These are phyloP conservation scores for Grigorovia jiainica DNA, from an alignment of 805 yeast genomes.

Conservation along the genomic window DNA sequence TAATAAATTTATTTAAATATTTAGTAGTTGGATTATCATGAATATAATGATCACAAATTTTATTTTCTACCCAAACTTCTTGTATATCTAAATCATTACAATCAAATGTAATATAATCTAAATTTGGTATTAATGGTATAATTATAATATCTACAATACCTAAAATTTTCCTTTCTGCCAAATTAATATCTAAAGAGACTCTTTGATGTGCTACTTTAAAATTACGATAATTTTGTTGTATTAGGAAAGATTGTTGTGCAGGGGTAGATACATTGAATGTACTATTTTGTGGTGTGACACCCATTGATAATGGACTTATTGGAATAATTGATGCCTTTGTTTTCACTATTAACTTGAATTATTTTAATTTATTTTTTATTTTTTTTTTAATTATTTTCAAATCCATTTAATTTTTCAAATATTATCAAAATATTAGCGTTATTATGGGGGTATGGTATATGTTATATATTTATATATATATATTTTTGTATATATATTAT, in stretches of 20 bases:
- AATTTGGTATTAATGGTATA: constrained; percentile 51
- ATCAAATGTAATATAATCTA: constrained; percentile 61
- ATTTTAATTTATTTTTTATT: too few relatives aligned
- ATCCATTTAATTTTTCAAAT: too few relatives aligned
- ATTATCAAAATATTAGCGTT: too few relatives aligned
- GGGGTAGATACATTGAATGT: background rate
- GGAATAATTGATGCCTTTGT: too few relatives aligned
- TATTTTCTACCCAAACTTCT: constrained; percentile 55
- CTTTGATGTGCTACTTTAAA: constrained; percentile 79
- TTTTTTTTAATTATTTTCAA: too few relatives aligned
- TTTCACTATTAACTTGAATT: too few relatives aligned
- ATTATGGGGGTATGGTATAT: too few relatives aligned
- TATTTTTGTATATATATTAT: too few relatives aligned
- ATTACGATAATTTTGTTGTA: constrained; percentile 13
- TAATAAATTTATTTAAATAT: background rate
- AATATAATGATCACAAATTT: constrained; percentile 31
- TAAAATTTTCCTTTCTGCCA: constrained; percentile 43
- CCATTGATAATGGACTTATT: constrained; percentile 24
- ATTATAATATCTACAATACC: constrained; percentile 83
- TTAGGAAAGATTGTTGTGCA: constrained; percentile 9
- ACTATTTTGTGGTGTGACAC: constrained; percentile 18
- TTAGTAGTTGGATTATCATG: constrained; percentile 24
- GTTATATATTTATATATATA: background rate
- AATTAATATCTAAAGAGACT: constrained; percentile 69
- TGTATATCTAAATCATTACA: constrained; percentile 65